A percentile compares a stretch with the other conserved stretches of the same genome.
Evolutionary conservation across 257 asterid species (phyloP).

Genomic region (Penstemon davidsonii): DNA sequence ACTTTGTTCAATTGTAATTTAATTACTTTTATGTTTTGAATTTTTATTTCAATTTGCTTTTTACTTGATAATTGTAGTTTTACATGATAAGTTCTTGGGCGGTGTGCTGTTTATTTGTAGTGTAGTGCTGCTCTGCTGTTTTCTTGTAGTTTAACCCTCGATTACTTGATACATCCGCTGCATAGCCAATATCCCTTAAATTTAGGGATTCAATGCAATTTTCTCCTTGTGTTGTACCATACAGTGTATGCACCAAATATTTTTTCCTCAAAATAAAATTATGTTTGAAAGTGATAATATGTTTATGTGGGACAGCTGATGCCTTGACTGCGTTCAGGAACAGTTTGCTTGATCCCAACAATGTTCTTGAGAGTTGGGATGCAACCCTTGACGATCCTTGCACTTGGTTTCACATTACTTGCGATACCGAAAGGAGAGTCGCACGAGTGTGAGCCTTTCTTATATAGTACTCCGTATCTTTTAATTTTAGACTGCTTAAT

Average conservation of each 20-base stretch:
- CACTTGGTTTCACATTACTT: constrained; percentile 94
- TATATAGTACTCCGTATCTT: neutral
- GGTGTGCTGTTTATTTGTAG: too few species aligned
- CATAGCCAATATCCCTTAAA: too few species aligned
- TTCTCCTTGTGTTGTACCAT: too few species aligned
- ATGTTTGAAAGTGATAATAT: neutral
- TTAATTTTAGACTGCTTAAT: constrained; percentile 13
- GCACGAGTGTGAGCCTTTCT: constrained; percentile 80
- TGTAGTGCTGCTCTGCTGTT: too few species aligned
- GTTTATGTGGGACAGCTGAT: constrained; percentile 63
- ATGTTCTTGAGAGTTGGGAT: constrained; percentile 97
- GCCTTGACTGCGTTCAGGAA: constrained; percentile 79
- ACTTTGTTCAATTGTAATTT: constrained; percentile 27
- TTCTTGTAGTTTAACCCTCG: too few species aligned
- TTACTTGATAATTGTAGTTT: neutral
- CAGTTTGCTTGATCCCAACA: constrained; percentile 82
- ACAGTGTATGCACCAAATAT: too few species aligned
- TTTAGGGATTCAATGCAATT: too few species aligned
- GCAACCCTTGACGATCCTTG: constrained; percentile 95
- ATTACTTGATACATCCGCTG: too few species aligned
- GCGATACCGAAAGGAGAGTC: constrained; percentile 77
- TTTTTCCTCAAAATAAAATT: too few species aligned
- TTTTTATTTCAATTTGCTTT: constrained; percentile 2
- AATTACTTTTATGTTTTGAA: neutral
- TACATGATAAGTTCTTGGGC: too few species aligned